Evolutionary conservation across 495 filamentous ascomycete genomes (phyloP).

Genomic region (Annulohypoxylon maeteangense): DNA sequence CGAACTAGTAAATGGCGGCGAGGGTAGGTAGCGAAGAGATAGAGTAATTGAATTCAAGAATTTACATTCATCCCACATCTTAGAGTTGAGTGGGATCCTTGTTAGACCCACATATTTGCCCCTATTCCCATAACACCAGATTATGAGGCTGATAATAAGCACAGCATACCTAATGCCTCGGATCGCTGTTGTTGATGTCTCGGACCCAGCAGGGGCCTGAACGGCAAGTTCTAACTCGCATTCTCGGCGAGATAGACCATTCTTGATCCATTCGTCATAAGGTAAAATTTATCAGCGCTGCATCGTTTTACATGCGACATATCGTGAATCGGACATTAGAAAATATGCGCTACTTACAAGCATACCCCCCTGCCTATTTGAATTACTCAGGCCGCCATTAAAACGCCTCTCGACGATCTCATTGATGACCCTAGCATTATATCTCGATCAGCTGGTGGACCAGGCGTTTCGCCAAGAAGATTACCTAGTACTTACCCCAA

Average conservation of each 20-base stretch:
- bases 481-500: constrained; percentile 47
- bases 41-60: too few species aligned
- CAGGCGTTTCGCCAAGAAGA: background rate
- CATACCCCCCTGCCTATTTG: constrained; percentile 49
- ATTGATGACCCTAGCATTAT: constrained; percentile 41
- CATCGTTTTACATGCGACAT: background rate
- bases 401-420: constrained; percentile 50
- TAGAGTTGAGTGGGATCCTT: too few species aligned
- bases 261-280: constrained; percentile 49
- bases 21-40: background rate
- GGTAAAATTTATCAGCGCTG: background rate
- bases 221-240: constrained; percentile 48
- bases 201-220: constrained; percentile 65
- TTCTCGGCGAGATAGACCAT: constrained; percentile 47
- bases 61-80: too few species aligned
- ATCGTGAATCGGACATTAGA: constrained; percentile 33
- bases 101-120: too few species aligned
- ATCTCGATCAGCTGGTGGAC: constrained; percentile 2
- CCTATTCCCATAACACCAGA: too few species aligned
- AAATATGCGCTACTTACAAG: constrained; percentile 48
- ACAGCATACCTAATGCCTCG: constrained; percentile 63
- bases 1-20: background rate
- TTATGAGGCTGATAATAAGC: constrained; percentile 59
- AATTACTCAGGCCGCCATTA: constrained; percentile 38
- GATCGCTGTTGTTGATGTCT: constrained; percentile 69